phyloP scores from a whole-genome alignment of 179 eudicot genomes.

The Patellifolia procumbens region DNA sequence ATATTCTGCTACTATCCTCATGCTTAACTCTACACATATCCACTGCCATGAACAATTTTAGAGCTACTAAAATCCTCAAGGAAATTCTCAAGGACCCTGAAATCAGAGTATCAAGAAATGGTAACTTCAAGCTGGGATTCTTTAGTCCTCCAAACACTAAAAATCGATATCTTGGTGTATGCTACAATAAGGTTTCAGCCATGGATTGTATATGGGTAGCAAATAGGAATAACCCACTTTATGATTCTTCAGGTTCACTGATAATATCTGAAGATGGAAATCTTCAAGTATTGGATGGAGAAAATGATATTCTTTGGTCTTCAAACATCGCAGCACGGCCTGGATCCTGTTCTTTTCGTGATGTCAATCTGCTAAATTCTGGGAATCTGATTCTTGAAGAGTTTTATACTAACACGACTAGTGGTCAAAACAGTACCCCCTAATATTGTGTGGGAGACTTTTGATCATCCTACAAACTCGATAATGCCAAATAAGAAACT shows the following conservation, averaged over 20 bases:
- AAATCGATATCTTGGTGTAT: conserved; percentile 35
- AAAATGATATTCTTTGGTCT: conserved; percentile 34
- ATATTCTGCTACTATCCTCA: not conserved
- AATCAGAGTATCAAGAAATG: conserved; percentile 24
- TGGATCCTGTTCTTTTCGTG: conserved; percentile 1
- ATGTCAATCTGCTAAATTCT: conserved; percentile 39
- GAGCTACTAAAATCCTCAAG: conserved; percentile 1
- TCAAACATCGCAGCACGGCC: conserved; percentile 23
- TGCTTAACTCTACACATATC: not conserved
- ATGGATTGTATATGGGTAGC: conserved; percentile 32
- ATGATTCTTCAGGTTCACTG: conserved; percentile 27
- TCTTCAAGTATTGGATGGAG: conserved; percentile 23
- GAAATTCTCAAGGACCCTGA: conserved; percentile 28
- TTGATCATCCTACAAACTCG: conserved; percentile 44
- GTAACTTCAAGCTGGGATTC: conserved; percentile 34
- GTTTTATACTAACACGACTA: conserved; percentile 12
- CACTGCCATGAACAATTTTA: conserved; percentile 18
- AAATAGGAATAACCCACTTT: conserved; percentile 32
- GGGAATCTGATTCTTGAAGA: conserved; percentile 43
- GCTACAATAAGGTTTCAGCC: conserved; percentile 26
- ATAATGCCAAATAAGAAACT: conserved; percentile 35
- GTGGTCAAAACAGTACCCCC: too few relatives aligned
- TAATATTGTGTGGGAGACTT: conserved; percentile 46
- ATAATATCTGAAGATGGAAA: conserved; percentile 28
- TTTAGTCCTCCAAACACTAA: conserved; percentile 30